Base-by-base conservation (phyloP, 257 asterid genomes). In the Solanum virginianum region DNA sequence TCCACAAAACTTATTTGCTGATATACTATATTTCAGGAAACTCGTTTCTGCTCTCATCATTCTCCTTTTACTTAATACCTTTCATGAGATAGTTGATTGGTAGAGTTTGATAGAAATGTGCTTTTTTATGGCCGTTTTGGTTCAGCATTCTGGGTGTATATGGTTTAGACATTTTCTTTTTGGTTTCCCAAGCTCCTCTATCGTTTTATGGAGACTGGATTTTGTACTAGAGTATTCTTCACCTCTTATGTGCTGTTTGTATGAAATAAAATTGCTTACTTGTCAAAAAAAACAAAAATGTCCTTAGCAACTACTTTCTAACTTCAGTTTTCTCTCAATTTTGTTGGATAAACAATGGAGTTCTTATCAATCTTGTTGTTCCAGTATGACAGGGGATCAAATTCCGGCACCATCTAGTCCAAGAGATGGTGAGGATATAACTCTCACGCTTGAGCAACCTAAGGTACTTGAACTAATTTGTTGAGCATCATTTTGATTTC, bases 381-480 rank as follows among this genome's bases (percentile, higher is more conserved):
- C 84, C 95, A 96, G 99, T 88, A 96, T 96, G 99, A 87, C 98
- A 88, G 97, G 95, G 87, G 98, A 96, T 90, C 98, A 89, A 89
- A 86, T 89, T 85, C 98, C 89, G 86, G 94, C 95, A 56, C 98
- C 97, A 57, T 90, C 94, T 63, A 95, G 98, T 89, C 98, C 97
- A 83, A 91, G 98, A 89, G 97, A 95, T 84, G 98, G 97, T 85
- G 99, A 95, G 62, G 98, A 94, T 87, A 90, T 86, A 54, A 84
- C 91, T 18, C 83, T 89, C 74, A 87, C 87, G 85, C 86, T 91
- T 85, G 97, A 90, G 87, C 97, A 90, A 59, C 93, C 94, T 83
- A 90, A 91, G 97, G 99, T 95, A 91, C 80, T 75, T 75, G 82
- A 75, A 75, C 8, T 49, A 36, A 15, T 75, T 86, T 86, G 54